Evolutionary conservation across 331 rosid species (phyloP), one percentile per base, ranked within the genome.

Genomic region (Quercus phellos): DNA sequence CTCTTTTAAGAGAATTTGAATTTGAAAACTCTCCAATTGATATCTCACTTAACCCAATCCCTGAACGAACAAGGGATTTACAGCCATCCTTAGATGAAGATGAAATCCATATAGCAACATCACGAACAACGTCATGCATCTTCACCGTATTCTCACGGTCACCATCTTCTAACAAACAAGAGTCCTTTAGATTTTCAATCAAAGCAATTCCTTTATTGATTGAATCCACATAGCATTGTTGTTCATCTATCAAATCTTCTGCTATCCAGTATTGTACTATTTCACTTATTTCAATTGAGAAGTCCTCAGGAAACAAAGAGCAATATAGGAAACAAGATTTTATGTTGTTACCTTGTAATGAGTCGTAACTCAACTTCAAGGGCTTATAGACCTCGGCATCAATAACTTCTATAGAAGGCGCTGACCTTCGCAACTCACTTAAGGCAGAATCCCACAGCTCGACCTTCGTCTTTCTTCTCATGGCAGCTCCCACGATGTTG

Each of bases 31-130:
- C 50, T 2, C 4, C 38, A 43, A 14, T 32, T 34, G 74, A 79
- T 32, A 79, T 63, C 50, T 72, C 77, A 38, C 73, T 51, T 6
- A 72, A 73, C 7, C 18, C 77, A 4, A 79, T 79, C 21, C 82
- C 78, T 11, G 78, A 61, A 14, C 50, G 67, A 21, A 79, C 73
- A 34, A 61, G 43, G 22, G 67, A 79, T 55, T 72, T 51, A 21
- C 8, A 11, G 4, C 4, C 22, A 19, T 63, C 78, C 56, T 24
- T 58, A 3, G 1, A 3, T 0, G 68, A 79, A 0, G 78, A 79
- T 14, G 63, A 72, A 29, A 79, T 79, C 78, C 82, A 79, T 13
- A 72, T 61, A 5, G 82, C 82, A 34, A 79, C 82, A 63, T 79
- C 82, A 18, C 71, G 51, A 17, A 66, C 71, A 17, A 60, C 58